Percentiles rank a stretch among this genome's conserved stretches.
Conservation (phyloP, 768 basidiomycete species). For the Fomitopsis pulvina region DNA sequence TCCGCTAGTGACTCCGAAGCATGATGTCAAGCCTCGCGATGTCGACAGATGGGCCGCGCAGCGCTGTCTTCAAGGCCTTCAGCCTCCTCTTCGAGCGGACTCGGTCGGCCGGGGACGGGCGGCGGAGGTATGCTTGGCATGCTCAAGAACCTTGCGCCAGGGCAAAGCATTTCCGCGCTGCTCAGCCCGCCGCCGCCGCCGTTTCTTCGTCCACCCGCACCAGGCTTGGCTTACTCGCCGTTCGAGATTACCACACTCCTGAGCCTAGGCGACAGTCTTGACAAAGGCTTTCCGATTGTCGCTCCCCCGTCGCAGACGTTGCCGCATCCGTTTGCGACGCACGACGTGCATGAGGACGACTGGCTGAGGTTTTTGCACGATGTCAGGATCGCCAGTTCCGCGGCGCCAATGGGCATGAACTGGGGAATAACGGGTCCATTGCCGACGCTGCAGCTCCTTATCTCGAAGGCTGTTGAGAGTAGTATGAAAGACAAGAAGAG, state of each 20-base stretch:
- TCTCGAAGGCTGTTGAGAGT: constrained; percentile 1
- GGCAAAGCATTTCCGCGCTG: background rate
- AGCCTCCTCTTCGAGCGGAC: background rate
- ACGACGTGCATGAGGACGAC: constrained; percentile 44
- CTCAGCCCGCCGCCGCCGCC: constrained; percentile 17
- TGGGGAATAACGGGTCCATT: background rate
- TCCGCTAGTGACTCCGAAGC: too few species aligned
- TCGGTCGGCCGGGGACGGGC: background rate
- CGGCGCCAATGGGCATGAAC: constrained; percentile 1
- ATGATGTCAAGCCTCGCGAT: too few species aligned
- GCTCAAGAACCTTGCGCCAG: background rate
- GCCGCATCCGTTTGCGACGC: constrained; percentile 45
- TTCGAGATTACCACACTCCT: constrained; percentile 29
- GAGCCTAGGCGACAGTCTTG: constrained; percentile 27
- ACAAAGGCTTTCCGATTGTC: constrained; percentile 36
- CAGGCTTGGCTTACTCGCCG: constrained; percentile 11
- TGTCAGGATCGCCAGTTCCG: constrained; percentile 3
- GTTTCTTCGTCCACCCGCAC: constrained; percentile 15
- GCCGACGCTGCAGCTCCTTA: background rate
- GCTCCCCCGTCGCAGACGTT: constrained; percentile 32
- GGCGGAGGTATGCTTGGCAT: background rate
- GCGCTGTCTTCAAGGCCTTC: background rate
- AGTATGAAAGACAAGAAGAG: constrained; percentile 7
- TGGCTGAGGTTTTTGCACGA: constrained; percentile 34
- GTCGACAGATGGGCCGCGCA: background rate